Conservation (phyloP, 2,329 filamentous ascomycete species). For the Penicillium sp. region DNA sequence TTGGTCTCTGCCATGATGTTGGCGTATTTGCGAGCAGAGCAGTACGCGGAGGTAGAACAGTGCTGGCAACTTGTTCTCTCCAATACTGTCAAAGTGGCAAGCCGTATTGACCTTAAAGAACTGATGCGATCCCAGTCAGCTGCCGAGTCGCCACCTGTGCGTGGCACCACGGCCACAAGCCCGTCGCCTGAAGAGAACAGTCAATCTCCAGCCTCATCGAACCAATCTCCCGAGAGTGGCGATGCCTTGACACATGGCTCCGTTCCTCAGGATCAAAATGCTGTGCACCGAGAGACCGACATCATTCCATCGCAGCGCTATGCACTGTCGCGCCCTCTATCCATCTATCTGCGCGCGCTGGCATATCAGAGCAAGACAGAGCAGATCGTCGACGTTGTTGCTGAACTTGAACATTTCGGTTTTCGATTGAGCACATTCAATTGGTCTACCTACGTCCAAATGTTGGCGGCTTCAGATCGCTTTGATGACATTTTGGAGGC, state of each 20-base stretch:
- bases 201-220: too few relatives aligned
- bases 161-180: too few relatives aligned
- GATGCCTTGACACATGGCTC: neutral
- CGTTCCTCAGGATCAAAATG: too few relatives aligned
- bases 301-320: slow-evolving; percentile 39
- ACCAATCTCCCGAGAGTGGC: too few relatives aligned
- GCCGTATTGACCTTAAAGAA: slow-evolving; percentile 28
- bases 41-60: slow-evolving; percentile 55
- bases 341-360: slow-evolving; percentile 49
- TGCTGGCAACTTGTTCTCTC: slow-evolving; percentile 61
- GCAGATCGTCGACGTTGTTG: slow-evolving; percentile 48
- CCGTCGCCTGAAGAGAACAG: too few relatives aligned
- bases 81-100: slow-evolving; percentile 44
- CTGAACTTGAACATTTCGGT: slow-evolving; percentile 56
- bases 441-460: slow-evolving; percentile 72
- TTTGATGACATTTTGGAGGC: slow-evolving; percentile 53
- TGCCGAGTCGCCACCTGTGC: neutral
- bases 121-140: slow-evolving; percentile 1
- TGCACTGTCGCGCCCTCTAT: slow-evolving; percentile 45
- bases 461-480: slow-evolving; percentile 56
- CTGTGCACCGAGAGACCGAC: neutral
- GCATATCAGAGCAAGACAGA: slow-evolving; percentile 48
- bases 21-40: slow-evolving; percentile 52
- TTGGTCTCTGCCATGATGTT: slow-evolving; percentile 64
- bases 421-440: slow-evolving; percentile 69